Evolutionary conservation across 768 basidiomycete genomes (phyloP), one percentile per base, ranked within the genome.

Genomic region (Punctularia strigosozonata): DNA sequence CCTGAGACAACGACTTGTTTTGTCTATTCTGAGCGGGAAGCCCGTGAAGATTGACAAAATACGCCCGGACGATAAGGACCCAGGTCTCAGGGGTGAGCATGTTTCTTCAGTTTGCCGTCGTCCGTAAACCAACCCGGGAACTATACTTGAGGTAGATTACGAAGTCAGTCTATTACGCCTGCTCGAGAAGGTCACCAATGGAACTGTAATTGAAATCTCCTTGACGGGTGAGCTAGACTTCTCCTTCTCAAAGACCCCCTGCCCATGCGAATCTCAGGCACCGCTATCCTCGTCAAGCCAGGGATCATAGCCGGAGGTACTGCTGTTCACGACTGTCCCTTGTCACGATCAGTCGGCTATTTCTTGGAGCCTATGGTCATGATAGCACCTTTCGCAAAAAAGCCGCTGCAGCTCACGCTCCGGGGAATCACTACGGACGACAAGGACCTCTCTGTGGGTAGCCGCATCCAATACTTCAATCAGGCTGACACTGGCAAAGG

Each of bases 341-440:
- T 80, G 14, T 85, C 88, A 8, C 73, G 92, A 30, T 83, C 87
- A 21, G 70, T 98, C 31, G 95, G 95, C 8, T 99, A 98, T 61
- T 98, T 87, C 54, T 64, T 98, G 8, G 95, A 98, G 53, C 80
- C 90, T 12, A 50, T 97, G 2, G 64, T 97, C 15, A 85, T 88
- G 68, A 65, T 98, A 3, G 92, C 88, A 3, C 89, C 90, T 0
- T 98, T 98, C 53, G 71, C 89, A 17, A 99, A 99, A 65, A 83
- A 72, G 44, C 76, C 88, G 1, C 57, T 98, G 34, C 71, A 82
- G 32, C 55, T 92, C 21, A 94, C 82, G 0, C 57, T 98, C 39
- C 75, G 71, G 37, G 95, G 95, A 1, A 80, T 99, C 41, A 99
- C 95, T 1, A 87, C 91, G 1, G 89, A 95, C 50, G 85, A 88